Conservation (phyloP, 495 filamentous ascomycete genomes). For the Podospora fimiseda region DNA sequence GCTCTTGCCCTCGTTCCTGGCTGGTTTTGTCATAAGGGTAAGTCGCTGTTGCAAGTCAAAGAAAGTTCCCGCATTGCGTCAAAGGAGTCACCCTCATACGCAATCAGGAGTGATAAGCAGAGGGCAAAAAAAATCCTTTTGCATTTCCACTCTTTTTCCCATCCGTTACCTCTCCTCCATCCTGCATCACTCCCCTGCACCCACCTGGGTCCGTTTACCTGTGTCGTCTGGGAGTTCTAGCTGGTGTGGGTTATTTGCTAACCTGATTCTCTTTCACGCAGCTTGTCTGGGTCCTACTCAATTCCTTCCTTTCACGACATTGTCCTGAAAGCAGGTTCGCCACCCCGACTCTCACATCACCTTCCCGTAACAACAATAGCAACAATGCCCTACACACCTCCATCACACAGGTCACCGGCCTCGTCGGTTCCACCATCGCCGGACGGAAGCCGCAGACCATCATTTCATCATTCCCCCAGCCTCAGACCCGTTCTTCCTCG, state of each 20-base stretch:
- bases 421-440: slow-evolving; percentile 60
- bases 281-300: slow-evolving; percentile 1
- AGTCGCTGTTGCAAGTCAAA: slow-evolving; percentile 9
- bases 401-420: slow-evolving; percentile 71
- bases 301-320: slow-evolving; percentile 19
- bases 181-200: too few species aligned
- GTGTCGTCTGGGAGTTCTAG: too few species aligned
- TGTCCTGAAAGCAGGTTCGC: slow-evolving; percentile 3
- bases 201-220: too few species aligned
- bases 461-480: slow-evolving; percentile 40
- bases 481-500: slow-evolving; percentile 55
- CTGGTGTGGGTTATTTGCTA: slow-evolving; percentile 11
- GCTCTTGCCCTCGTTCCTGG: slow-evolving; percentile 21
- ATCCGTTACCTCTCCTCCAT: too few species aligned
- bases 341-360: background rate
- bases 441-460: slow-evolving; percentile 52
- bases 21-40: slow-evolving; percentile 14
- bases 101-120: background rate
- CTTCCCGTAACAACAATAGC: slow-evolving; percentile 2
- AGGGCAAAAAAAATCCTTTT: slow-evolving; percentile 7
- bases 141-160: background rate
- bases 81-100: slow-evolving; percentile 1
- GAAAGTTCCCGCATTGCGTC: background rate
- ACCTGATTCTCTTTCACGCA: slow-evolving; percentile 4
- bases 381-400: slow-evolving; percentile 91